phyloP scores from a whole-genome alignment of 164 flowering plant genomes.

The Nelumbo lutea region DNA sequence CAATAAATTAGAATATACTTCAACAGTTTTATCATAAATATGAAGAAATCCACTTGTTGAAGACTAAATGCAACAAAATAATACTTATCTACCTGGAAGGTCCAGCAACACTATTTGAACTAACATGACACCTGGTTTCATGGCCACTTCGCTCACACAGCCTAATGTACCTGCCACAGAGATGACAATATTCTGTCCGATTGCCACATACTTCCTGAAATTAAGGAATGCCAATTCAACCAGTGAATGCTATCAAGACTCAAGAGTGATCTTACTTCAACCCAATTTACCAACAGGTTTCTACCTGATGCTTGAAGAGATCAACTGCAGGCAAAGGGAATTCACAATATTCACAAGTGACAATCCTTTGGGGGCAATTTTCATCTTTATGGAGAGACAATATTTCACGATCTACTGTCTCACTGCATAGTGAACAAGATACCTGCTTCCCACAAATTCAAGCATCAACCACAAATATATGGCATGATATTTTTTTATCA shows the following conservation, averaged over 20 bases:
- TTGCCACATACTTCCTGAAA: constrained; percentile 92
- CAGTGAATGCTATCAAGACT: background rate
- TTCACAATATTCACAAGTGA: constrained; percentile 90
- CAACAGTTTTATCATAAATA: background rate
- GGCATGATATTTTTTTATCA: background rate
- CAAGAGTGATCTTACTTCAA: background rate
- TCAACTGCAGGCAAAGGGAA: constrained; percentile 93
- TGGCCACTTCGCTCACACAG: constrained; percentile 64
- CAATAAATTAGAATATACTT: no score
- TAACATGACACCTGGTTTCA: constrained; percentile 58
- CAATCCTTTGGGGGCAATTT: constrained; percentile 86
- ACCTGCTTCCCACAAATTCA: constrained; percentile 40
- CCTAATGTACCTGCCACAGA: constrained; percentile 73
- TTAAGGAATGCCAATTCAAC: constrained; percentile 4
- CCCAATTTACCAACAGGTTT: constrained; percentile 2
- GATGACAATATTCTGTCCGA: constrained; percentile 76
- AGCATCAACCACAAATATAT: background rate
- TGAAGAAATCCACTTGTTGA: background rate
- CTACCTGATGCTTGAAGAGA: constrained; percentile 88
- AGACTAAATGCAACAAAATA: background rate
- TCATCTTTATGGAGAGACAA: constrained; percentile 78
- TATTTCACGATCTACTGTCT: constrained; percentile 72
- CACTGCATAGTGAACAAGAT: constrained; percentile 81
- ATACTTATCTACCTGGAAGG: constrained; percentile 58
- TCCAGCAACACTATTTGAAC: constrained; percentile 34